Percentiles rank a stretch among this genome's conserved stretches.
These are phyloP conservation scores for Papiliotrema nemorosa DNA, from an alignment of 1,284 basidiomycete species.

Conservation along the genomic window DNA sequence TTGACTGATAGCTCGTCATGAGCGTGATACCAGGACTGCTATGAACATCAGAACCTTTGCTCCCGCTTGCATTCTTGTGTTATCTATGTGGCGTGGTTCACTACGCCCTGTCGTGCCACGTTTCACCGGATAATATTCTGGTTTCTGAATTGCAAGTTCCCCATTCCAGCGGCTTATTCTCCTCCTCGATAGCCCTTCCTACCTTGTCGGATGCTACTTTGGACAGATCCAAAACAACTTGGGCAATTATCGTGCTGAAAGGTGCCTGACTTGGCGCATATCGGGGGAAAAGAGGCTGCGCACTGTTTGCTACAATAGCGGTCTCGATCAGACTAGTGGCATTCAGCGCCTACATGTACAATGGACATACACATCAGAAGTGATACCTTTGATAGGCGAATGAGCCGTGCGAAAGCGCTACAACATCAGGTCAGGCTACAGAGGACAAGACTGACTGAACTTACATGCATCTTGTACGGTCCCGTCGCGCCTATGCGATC, in stretches of 20 bases:
- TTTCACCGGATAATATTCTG: slow-evolving; percentile 10
- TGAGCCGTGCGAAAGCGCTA: slow-evolving; percentile 71
- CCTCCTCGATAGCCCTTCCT: neutral
- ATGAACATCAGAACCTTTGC: too few species aligned
- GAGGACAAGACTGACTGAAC: neutral
- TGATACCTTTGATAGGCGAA: slow-evolving; percentile 76
- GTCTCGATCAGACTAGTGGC: slow-evolving; percentile 57
- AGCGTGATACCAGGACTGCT: too few species aligned
- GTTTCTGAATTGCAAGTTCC: slow-evolving; percentile 23
- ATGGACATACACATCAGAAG: slow-evolving; percentile 67
- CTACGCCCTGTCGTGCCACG: slow-evolving; percentile 9
- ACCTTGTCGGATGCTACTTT: slow-evolving; percentile 12
- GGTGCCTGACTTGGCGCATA: slow-evolving; percentile 53
- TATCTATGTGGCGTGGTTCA: too few species aligned
- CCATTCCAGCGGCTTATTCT: slow-evolving; percentile 24
- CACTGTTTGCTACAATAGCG: slow-evolving; percentile 59
- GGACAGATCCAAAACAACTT: slow-evolving; percentile 34
- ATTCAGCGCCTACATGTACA: neutral
- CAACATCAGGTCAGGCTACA: slow-evolving; percentile 48
- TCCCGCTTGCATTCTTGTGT: too few species aligned
- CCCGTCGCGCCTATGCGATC: too few species aligned
- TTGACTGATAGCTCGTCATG: too few species aligned
- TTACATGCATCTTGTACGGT: slow-evolving; percentile 50
- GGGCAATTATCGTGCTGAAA: slow-evolving; percentile 27
- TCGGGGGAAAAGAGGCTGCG: slow-evolving; percentile 53